Percentiles rank a stretch among this genome's conserved stretches.
phyloP scores from a whole-genome alignment of 495 filamentous ascomycete genomes.

The Talaromyces adpressus region DNA sequence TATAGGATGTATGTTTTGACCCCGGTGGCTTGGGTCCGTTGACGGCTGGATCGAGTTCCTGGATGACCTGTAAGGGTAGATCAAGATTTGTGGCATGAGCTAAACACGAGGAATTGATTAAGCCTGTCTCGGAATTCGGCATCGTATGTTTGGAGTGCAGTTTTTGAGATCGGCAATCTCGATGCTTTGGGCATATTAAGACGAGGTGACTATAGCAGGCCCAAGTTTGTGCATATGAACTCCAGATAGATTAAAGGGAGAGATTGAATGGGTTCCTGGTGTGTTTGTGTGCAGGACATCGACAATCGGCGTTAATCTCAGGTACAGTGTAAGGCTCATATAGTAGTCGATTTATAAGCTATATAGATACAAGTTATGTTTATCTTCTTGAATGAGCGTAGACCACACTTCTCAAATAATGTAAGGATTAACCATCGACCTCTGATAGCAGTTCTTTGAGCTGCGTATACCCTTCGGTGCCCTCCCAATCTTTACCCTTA shows the following conservation, averaged over 20 bases:
- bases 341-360: not conserved
- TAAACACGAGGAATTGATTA: too few species aligned
- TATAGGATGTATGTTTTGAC: not conserved
- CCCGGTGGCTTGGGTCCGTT: not conserved
- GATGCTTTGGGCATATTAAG: not conserved
- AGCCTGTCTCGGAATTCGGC: not conserved
- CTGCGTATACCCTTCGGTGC: slow-evolving; percentile 57
- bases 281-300: not conserved
- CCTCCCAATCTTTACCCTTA: slow-evolving; percentile 84
- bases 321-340: not conserved
- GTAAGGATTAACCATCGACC: slow-evolving; percentile 17
- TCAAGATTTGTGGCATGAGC: too few species aligned
- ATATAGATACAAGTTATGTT: not conserved
- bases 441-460: slow-evolving; percentile 46
- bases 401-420: not conserved
- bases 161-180: not conserved
- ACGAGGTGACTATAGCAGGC: not conserved
- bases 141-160: not conserved
- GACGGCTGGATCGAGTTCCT: not conserved
- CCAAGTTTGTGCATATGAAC: not conserved
- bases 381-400: not conserved
- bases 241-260: not conserved
- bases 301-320: not conserved
- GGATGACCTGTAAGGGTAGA: too few species aligned
- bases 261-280: not conserved